A percentile compares a stretch with the other conserved stretches of the same genome.
Evolutionary conservation across 2,329 filamentous ascomycete species (phyloP).

Genomic region (Sporothrix phasma): DNA sequence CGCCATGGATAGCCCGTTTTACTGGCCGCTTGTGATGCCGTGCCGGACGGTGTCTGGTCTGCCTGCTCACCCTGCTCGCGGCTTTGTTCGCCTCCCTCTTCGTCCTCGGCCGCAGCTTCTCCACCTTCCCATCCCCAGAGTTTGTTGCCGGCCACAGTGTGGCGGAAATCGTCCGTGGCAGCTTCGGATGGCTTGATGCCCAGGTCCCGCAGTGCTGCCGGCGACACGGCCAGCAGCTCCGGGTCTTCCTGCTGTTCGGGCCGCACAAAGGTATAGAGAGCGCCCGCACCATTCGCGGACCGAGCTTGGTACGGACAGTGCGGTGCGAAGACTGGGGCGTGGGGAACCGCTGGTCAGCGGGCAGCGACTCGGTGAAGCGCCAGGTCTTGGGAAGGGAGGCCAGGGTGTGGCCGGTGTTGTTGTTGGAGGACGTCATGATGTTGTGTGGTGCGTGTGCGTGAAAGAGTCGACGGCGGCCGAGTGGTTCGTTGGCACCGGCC

Average conservation of each 20-base stretch:
- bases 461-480: neutral
- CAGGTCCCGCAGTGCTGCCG: slow-evolving; percentile 69
- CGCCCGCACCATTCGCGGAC: slow-evolving; percentile 76
- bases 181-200: slow-evolving; percentile 61
- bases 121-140: slow-evolving; percentile 69
- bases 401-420: slow-evolving; percentile 31
- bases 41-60: slow-evolving; percentile 27
- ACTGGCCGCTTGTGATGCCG: neutral
- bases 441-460: neutral
- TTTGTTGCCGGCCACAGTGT: slow-evolving; percentile 71
- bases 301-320: slow-evolving; percentile 65
- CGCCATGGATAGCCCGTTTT: slow-evolving; percentile 83
- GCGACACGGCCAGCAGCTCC: slow-evolving; percentile 73
- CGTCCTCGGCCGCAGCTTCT: slow-evolving; percentile 16
- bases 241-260: slow-evolving; percentile 63
- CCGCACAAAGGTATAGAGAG: slow-evolving; percentile 82
- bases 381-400: slow-evolving; percentile 54
- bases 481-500: neutral
- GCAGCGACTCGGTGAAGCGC: slow-evolving; percentile 56
- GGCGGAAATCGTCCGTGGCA: slow-evolving; percentile 61
- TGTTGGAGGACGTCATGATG: neutral
- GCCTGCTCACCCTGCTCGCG: neutral
- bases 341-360: slow-evolving; percentile 66
- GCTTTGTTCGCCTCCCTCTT: neutral
- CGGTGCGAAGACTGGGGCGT: slow-evolving; percentile 74